Evolutionary conservation across 2,329 filamentous ascomycete genomes (phyloP), one percentile per base, ranked within the genome.

Genomic region (Neonectria magnoliae): DNA sequence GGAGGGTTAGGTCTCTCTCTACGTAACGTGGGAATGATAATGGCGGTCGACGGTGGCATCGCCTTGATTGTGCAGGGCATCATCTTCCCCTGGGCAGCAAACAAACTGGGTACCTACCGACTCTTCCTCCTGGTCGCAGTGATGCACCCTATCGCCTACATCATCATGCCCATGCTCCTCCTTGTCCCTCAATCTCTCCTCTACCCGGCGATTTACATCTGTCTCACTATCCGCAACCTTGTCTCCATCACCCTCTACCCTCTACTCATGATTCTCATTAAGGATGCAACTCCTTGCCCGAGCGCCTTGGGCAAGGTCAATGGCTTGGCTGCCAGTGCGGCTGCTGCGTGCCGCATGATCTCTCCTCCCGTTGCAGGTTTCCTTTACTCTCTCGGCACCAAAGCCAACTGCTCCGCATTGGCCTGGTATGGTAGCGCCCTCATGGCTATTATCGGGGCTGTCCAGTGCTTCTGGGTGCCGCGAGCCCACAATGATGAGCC

Each of bases 181-280:
- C 81, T 85, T 67, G 82, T 90, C 3, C 87, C 88, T 2, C 79
- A 81, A 57, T 75, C 76, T 22, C 67, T 84, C 48, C 74, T 90
- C 16, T 86, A 84, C 68, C 79, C 85, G 0, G 87, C 84, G 56
- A 88, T 91, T 64, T 91, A 91, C 75, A 63, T 78, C 55, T 87
- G 84, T 70, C 78, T 90, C 60, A 78, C 84, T 0, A 74, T 91
- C 42, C 85, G 88, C 57, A 90, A 90, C 71, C 72, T 90, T 14
- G 80, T 90, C 41, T 86, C 85, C 50, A 90, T 91, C 71, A 82
- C 89, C 58, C 81, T 90, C n/a, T 91, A 90, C 72, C 89, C 89
- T 2, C 81, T 90, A 5, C 82, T 91, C 41, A 81, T 91, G 48
- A 91, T 91, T 69, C 81, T 91, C 33, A 86, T 91, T 81, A 91